A percentile compares a stretch with the other conserved stretches of the same genome.
phyloP scores from a whole-genome alignment of 2,329 filamentous ascomycete genomes.

The Sphaerulina vaccinii region DNA sequence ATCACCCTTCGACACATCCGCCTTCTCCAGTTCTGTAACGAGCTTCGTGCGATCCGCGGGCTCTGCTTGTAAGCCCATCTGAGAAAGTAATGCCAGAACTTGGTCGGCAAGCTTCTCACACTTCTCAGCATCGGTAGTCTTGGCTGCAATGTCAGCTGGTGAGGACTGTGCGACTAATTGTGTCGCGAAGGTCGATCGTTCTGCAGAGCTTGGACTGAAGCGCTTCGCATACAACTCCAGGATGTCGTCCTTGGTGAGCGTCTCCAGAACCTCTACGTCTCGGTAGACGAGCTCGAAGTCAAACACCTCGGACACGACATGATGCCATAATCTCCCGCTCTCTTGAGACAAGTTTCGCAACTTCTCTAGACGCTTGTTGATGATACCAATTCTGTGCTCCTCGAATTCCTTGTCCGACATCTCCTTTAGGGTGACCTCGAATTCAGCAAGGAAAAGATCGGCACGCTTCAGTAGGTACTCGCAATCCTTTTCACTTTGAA shows the following conservation, averaged over 20 bases:
- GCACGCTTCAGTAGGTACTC: constrained; percentile 84
- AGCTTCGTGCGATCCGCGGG: constrained; percentile 44
- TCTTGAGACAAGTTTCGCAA: constrained; percentile 89
- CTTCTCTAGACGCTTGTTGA: constrained; percentile 85
- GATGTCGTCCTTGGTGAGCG: constrained; percentile 76
- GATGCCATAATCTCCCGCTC: constrained; percentile 76
- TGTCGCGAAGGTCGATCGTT: constrained; percentile 78
- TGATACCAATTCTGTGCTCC: constrained; percentile 82
- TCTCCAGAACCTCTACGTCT: constrained; percentile 73
- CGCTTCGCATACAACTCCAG: constrained; percentile 73
- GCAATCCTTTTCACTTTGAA: constrained; percentile 86
- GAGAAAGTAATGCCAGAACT: constrained; percentile 48
- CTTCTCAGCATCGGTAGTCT: constrained; percentile 41
- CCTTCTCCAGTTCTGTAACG: constrained; percentile 44
- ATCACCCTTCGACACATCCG: constrained; percentile 45
- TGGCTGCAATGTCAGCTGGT: constrained; percentile 38
- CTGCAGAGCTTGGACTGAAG: constrained; percentile 70
- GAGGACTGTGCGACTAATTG: constrained; percentile 74
- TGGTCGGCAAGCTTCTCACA: constrained; percentile 45
- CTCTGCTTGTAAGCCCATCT: constrained; percentile 46
- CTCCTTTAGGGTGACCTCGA: constrained; percentile 63
- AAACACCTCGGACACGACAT: constrained; percentile 81
- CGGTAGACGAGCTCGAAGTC: constrained; percentile 80
- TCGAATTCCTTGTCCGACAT: constrained; percentile 88
- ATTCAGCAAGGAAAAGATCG: constrained; percentile 74